A percentile compares a stretch with the other conserved stretches of the same genome.
Evolutionary conservation across 345 rosid genomes (phyloP).

Genomic region (Lepidium africanum): DNA sequence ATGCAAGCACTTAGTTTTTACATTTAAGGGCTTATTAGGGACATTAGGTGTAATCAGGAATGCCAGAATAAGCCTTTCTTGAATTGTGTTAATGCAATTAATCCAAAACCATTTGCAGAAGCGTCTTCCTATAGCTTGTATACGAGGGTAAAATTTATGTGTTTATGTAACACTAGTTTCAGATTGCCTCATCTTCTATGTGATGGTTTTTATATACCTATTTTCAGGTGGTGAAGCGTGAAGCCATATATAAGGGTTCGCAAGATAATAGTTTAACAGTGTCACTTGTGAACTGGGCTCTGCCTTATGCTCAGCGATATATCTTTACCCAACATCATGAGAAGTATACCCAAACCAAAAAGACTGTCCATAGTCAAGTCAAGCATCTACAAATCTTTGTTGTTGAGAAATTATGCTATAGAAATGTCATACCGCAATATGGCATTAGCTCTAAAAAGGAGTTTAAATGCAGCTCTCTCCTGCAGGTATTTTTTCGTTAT

Average conservation of each 20-base stretch:
- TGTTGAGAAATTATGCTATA: conserved; percentile 64
- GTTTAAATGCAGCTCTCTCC: conserved; percentile 52
- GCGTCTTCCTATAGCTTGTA: conserved; percentile 2
- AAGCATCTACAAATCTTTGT: conserved; percentile 47
- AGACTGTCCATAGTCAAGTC: conserved; percentile 36
- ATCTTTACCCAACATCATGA: conserved; percentile 47
- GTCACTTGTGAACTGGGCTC: conserved; percentile 74
- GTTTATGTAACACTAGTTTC: not conserved
- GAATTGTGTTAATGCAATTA: not conserved
- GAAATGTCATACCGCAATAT: conserved; percentile 46
- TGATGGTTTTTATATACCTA: not conserved
- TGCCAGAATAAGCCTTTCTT: conserved; percentile 6
- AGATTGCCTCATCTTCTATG: not conserved
- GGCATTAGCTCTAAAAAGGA: conserved; percentile 43
- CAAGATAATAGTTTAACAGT: conserved; percentile 42
- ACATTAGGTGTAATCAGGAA: not conserved
- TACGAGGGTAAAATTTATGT: conserved; percentile 5
- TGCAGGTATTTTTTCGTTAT: conserved; percentile 46
- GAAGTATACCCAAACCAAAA: conserved; percentile 46
- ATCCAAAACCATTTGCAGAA: not conserved
- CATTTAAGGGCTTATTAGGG: not conserved
- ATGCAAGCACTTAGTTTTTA: not conserved
- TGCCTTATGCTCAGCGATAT: conserved; percentile 95
- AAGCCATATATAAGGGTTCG: conserved; percentile 54
- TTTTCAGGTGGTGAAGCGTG: conserved; percentile 66